Base-by-base conservation (phyloP, 129 eudicot genomes). In the Lactuca sativa region DNA sequence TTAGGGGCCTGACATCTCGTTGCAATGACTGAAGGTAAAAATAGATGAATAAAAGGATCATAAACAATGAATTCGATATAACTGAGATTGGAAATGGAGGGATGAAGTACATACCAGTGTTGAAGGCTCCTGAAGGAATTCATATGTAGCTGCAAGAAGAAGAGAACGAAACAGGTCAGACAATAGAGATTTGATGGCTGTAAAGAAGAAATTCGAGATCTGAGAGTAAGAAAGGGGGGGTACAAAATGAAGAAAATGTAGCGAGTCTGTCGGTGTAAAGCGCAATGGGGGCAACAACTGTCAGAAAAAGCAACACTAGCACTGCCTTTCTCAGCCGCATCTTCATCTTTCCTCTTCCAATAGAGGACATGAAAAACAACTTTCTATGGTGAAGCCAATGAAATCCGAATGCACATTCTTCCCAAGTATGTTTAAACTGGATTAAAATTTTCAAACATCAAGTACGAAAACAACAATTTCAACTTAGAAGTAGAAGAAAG, bases 11-110 rank as follows among this genome's bases (percentile, higher is more conserved):
- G 43, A 77, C 61, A 49, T 87, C 90, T 38, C 86, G 83, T 65
- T 81, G 83, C n/a, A 88, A 77, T 33, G 83, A 78, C 98, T 88
- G 78, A 79, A 86, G 34, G n/a, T 3, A 63, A 58, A 53, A 12
- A 1, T 0, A 33, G 25, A 73, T 3, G 11, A 53, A 48, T 9
- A 9, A 11, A 10, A 12, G 53, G 43, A 6, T n/a, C 25, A 37
- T 34, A 12, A 56, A 48, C 47, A 66, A 59, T 51, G 1, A 56
- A 21, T 53, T 43, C 48, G 4, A 62, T 33, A 62, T 62, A 11
- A 38, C 2, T 38, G 32, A 62, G 33, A 38, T 37, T 38, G 51
- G 14, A 62, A 62, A 37, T n/a, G 9, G 33, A 13, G 52, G n/a
- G 43, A 36, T n/a, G 18, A 61, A 59, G 2, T 4, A 32, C 37